A percentile compares a stretch with the other conserved stretches of the same genome.
These are phyloP conservation scores for Ophiostoma ulmi DNA, from an alignment of 2,329 filamentous ascomycete genomes.

Conservation along the genomic window DNA sequence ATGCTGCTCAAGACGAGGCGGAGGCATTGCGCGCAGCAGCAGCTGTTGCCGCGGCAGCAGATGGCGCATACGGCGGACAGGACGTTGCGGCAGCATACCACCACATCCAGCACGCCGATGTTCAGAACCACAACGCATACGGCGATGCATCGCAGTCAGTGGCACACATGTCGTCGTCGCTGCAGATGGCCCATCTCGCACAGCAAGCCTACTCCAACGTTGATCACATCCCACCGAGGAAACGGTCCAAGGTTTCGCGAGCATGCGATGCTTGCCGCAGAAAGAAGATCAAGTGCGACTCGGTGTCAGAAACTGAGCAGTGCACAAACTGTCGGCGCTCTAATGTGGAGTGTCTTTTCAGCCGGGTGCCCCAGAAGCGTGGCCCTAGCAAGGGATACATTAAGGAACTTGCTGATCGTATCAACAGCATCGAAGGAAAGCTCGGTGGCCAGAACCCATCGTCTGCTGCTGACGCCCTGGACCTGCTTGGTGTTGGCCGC, in stretches of 20 bases:
- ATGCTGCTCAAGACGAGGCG: conserved; percentile 23
- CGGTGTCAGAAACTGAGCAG: conserved; percentile 65
- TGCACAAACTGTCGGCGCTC: conserved; percentile 79
- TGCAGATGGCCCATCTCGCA: conserved; percentile 38
- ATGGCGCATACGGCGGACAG: conserved; percentile 16
- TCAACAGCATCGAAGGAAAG: conserved; percentile 76
- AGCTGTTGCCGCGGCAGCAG: conserved; percentile 17
- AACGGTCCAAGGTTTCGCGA: conserved; percentile 79
- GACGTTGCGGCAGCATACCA: conserved; percentile 20
- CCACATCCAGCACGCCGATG: conserved; percentile 25
- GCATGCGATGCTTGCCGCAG: conserved; percentile 85
- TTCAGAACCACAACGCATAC: conserved; percentile 29
- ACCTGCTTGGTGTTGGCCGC: conserved; percentile 32
- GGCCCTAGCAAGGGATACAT: conserved; percentile 94
- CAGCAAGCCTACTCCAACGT: conserved; percentile 42
- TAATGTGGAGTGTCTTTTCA: conserved; percentile 75
- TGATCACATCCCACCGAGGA: conserved; percentile 62
- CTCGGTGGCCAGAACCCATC: conserved; percentile 48
- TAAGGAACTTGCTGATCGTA: conserved; percentile 80
- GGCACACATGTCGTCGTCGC: conserved; percentile 33
- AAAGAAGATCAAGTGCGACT: conserved; percentile 88
- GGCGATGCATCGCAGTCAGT: conserved; percentile 26
- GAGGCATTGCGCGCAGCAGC: conserved; percentile 18
- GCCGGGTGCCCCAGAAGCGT: conserved; percentile 79
- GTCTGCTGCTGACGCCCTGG: conserved; percentile 35